Percentiles rank a stretch among this genome's conserved stretches.
Conservation (phyloP, 2,329 filamentous ascomycete species). For the Colletotrichum paranaense region DNA sequence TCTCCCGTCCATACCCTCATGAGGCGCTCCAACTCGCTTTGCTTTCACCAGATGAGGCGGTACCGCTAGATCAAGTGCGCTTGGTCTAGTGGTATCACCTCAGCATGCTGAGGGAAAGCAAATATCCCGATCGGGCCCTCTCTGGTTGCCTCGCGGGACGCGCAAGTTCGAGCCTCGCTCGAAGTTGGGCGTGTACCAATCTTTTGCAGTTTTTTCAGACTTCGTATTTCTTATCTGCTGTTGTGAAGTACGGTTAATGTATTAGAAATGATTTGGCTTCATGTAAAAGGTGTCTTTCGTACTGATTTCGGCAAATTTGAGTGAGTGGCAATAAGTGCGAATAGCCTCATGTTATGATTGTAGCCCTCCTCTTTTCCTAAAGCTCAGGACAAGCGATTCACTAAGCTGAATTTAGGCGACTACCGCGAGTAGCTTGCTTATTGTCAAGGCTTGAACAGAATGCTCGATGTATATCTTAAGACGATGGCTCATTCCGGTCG, state of each 20-base stretch:
- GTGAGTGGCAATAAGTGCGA: too few species aligned
- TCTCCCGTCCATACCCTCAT: background rate
- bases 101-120: slow-evolving; percentile 1
- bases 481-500: too few species aligned
- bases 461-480: too few species aligned
- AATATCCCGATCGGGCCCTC: slow-evolving; percentile 9
- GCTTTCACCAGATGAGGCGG: background rate
- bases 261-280: background rate
- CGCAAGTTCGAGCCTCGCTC: background rate
- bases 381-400: too few species aligned
- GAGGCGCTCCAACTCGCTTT: background rate
- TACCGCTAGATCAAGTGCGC: background rate
- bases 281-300: background rate
- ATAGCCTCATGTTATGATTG: too few species aligned
- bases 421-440: too few species aligned
- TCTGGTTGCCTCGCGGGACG: slow-evolving; percentile 12
- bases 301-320: background rate
- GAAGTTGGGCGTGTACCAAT: background rate
- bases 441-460: too few species aligned
- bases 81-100: background rate
- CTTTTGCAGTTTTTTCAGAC: background rate
- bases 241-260: background rate
- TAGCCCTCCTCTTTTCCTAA: too few species aligned
- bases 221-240: background rate
- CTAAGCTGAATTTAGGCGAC: too few species aligned